These are phyloP conservation scores for Cryptosporidium sp. DNA, from an alignment of 169 alveolate species.

Conservation along the genomic window DNA sequence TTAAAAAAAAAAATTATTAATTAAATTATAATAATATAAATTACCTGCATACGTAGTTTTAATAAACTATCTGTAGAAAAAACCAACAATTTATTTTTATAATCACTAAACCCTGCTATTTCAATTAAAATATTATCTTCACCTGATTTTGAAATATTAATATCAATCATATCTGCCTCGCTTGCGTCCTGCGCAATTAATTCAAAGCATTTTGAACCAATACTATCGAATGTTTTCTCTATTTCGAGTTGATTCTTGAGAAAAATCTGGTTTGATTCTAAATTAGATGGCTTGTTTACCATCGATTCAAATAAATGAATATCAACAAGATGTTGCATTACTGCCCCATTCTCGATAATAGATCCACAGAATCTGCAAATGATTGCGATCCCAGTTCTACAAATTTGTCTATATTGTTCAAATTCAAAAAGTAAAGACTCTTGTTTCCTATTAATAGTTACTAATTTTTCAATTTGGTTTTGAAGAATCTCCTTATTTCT, in stretches of 20 bases:
- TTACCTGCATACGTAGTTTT: slow-evolving; percentile 43
- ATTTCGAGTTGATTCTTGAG: slow-evolving; percentile 35
- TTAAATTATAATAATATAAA: not conserved
- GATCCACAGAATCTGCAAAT: slow-evolving; percentile 65
- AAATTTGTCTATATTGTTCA: slow-evolving; percentile 67
- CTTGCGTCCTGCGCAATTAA: slow-evolving; percentile 20
- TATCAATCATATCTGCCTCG: slow-evolving; percentile 24
- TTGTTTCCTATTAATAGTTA: slow-evolving; percentile 2
- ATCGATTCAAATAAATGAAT: slow-evolving; percentile 1
- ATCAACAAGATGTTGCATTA: slow-evolving; percentile 59
- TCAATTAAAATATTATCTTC: not conserved
- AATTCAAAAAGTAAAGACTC: slow-evolving; percentile 42
- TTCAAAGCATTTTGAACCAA: slow-evolving; percentile 58
- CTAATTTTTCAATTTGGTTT: slow-evolving; percentile 17
- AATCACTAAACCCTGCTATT: not conserved
- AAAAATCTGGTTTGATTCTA: slow-evolving; percentile 15
- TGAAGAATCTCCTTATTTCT: slow-evolving; percentile 64
- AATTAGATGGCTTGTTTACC: not conserved
- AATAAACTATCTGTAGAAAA: slow-evolving; percentile 1
- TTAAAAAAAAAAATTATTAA: not conserved
- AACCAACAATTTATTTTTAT: not conserved
- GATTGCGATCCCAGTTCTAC: slow-evolving; percentile 68
- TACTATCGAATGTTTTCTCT: not conserved
- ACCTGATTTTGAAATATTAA: not conserved
- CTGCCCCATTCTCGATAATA: slow-evolving; percentile 21